Conservation (phyloP, 768 basidiomycete genomes). For the Macrolepiota fuliginosa region DNA sequence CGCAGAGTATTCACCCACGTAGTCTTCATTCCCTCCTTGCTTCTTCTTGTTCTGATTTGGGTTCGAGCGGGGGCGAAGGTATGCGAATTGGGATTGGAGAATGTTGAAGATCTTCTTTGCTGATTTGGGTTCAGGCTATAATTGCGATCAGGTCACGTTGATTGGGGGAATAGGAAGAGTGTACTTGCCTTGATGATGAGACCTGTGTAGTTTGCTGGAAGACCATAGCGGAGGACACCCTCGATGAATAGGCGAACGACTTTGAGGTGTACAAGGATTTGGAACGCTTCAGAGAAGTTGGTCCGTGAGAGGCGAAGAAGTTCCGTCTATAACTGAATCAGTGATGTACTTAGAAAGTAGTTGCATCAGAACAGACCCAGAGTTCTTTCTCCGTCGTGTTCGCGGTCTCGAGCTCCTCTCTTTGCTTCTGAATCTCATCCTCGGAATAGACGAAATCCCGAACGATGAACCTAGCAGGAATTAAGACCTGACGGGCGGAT, state of each 20-base stretch:
- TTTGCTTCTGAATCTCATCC: constrained; percentile 75
- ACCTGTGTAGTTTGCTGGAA: constrained; percentile 88
- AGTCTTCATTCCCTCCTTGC: constrained; percentile 54
- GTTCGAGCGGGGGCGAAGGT: constrained; percentile 72
- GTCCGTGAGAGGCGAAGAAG: constrained; percentile 86
- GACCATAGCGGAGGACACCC: constrained; percentile 91
- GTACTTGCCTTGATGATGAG: constrained; percentile 68
- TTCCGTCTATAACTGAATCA: constrained; percentile 64
- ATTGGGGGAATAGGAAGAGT: background rate
- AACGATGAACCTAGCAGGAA: constrained; percentile 72
- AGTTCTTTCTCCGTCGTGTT: constrained; percentile 91
- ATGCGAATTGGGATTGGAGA: constrained; percentile 76
- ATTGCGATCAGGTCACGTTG: background rate
- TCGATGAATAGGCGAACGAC: constrained; percentile 90
- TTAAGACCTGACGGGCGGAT: constrained; percentile 8
- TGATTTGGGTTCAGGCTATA: constrained; percentile 82
- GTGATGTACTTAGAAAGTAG: background rate
- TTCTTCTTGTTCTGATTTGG: constrained; percentile 42
- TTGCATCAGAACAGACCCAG: constrained; percentile 62
- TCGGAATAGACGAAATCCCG: constrained; percentile 94
- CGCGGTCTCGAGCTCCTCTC: constrained; percentile 75
- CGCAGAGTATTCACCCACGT: constrained; percentile 87
- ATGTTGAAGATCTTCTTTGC: constrained; percentile 74
- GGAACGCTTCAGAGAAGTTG: constrained; percentile 96
- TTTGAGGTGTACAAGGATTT: constrained; percentile 92